Conservation (phyloP, 106 monocot genomes). For the Acorus calamus region DNA sequence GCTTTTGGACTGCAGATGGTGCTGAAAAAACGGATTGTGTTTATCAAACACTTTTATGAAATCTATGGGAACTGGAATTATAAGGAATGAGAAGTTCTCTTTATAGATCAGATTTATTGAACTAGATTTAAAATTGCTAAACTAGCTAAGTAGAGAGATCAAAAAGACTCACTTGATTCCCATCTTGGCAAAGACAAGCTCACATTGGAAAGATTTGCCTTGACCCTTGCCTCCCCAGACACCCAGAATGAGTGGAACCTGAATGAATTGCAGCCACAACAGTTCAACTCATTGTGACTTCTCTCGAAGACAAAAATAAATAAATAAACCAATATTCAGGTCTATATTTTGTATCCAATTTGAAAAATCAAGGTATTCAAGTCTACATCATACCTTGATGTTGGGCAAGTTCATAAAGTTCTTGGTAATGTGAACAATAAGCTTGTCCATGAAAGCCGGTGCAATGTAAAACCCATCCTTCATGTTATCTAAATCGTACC, state of each 20-base stretch:
- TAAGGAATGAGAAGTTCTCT: too few relatives aligned
- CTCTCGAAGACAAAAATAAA: too few relatives aligned
- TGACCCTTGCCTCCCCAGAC: slow-evolving; percentile 99
- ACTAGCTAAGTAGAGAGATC: neutral
- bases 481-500: slow-evolving; percentile 68
- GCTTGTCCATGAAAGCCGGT: slow-evolving; percentile 94
- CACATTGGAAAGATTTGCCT: slow-evolving; percentile 97
- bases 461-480: slow-evolving; percentile 86
- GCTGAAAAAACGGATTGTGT: too few relatives aligned
- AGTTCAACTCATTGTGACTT: too few relatives aligned
- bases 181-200: slow-evolving; percentile 91
- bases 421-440: slow-evolving; percentile 88
- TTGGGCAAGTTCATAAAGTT: slow-evolving; percentile 91
- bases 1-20: too few relatives aligned
- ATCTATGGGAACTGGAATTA: too few relatives aligned
- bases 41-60: too few relatives aligned
- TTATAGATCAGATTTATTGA: too few relatives aligned
- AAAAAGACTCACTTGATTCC: slow-evolving; percentile 74
- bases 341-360: too few relatives aligned
- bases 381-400: slow-evolving; percentile 53
- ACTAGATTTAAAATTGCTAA: neutral
- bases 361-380: too few relatives aligned
- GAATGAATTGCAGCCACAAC: neutral
- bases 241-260: slow-evolving; percentile 97
- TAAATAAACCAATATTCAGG: too few relatives aligned